Conservation (phyloP, 371 early-diverging fungal genomes). For the Mortierella sp. region DNA sequence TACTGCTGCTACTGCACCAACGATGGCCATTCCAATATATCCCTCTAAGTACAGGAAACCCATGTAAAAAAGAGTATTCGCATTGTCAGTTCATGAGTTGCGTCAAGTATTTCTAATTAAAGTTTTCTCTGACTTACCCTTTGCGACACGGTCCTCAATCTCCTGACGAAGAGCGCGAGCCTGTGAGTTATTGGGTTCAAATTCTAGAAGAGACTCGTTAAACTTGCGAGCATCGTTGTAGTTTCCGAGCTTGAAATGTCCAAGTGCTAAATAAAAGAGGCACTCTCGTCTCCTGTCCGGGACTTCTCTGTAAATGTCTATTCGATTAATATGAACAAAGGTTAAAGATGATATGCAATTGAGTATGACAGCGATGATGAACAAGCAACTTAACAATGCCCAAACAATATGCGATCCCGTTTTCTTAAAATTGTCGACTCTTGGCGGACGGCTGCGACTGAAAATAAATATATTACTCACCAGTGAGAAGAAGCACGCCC, state of each 20-base stretch:
- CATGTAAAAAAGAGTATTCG: background rate
- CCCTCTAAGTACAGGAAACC: slow-evolving; percentile 73
- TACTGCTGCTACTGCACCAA: slow-evolving; percentile 83
- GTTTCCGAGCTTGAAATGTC: slow-evolving; percentile 89
- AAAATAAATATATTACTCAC: slow-evolving; percentile 58
- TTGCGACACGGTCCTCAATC: slow-evolving; percentile 88
- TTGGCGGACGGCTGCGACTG: background rate
- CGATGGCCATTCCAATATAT: slow-evolving; percentile 90
- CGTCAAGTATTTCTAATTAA: background rate
- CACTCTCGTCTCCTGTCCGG: slow-evolving; percentile 94
- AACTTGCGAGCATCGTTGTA: slow-evolving; percentile 85
- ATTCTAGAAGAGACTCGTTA: slow-evolving; percentile 81
- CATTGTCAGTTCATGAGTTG: background rate
- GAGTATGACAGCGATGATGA: background rate
- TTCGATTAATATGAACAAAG: slow-evolving; percentile 18
- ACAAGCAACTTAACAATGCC: background rate
- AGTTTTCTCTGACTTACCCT: slow-evolving; percentile 63
- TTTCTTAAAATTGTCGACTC: slow-evolving; percentile 9
- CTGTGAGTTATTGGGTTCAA: slow-evolving; percentile 90
- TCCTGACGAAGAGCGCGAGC: slow-evolving; percentile 76
- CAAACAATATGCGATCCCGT: background rate
- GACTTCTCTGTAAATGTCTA: slow-evolving; percentile 89
- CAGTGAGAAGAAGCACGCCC: slow-evolving; percentile 85
- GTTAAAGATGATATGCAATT: background rate
- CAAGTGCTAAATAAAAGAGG: slow-evolving; percentile 92